phyloP scores from a whole-genome alignment of 225 moss, liverwort and hornwort genomes.

The Marchantia polymorpha region DNA sequence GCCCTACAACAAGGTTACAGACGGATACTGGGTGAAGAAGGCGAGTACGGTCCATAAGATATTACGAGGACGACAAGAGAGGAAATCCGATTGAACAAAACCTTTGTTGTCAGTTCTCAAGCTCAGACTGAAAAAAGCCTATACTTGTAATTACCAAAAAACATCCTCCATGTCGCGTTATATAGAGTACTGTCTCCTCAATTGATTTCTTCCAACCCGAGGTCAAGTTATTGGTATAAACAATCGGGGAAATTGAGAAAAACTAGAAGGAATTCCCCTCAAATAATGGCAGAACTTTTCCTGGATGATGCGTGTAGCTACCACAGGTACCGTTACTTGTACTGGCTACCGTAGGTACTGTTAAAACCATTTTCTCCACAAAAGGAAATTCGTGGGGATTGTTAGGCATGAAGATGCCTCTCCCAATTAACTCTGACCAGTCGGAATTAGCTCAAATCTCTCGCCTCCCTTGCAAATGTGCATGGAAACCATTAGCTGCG shows the following conservation, averaged over 20 bases:
- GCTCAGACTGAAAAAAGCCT: not conserved
- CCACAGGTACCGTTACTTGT: conserved; percentile 4
- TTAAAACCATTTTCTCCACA: conserved; percentile 4
- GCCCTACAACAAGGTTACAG: too few species aligned
- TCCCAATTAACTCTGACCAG: conserved; percentile 5
- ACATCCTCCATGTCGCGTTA: conserved; percentile 8
- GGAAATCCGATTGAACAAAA: not conserved
- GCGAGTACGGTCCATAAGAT: not conserved
- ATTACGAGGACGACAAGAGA: not conserved
- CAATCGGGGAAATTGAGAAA: not conserved
- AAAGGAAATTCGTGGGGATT: not conserved
- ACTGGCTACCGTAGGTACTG: conserved; percentile 12
- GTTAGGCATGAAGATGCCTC: conserved; percentile 9
- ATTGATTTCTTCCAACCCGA: conserved; percentile 20
- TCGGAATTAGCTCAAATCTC: conserved; percentile 3
- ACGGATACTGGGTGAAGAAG: too few species aligned
- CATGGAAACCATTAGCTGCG: conserved; percentile 4
- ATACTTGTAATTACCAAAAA: not conserved
- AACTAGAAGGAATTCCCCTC: conserved; percentile 10
- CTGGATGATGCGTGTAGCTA: not conserved
- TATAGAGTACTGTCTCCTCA: conserved; percentile 16
- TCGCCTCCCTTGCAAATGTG: conserved; percentile 11
- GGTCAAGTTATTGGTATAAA: conserved; percentile 13
- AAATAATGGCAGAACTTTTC: conserved; percentile 11
- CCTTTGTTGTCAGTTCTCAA: not conserved